Conservation (phyloP, 805 yeast species). For the Wickerhamiella alocasiicola region DNA sequence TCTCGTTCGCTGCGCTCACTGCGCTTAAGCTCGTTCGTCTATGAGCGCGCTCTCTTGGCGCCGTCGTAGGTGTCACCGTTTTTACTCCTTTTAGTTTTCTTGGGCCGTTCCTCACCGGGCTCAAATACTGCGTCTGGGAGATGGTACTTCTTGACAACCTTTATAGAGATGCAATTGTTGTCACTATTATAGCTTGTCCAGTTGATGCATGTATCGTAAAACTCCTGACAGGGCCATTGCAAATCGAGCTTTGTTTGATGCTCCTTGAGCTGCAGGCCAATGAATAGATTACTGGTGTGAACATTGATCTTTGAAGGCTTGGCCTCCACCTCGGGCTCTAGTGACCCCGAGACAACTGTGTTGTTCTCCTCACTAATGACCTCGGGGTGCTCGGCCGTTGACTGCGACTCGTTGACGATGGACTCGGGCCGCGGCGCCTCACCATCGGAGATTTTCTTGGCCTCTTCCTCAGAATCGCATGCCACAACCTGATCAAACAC, state of each 20-base stretch:
- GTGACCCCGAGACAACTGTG: slow-evolving; percentile 8
- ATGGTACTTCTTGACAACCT: slow-evolving; percentile 59
- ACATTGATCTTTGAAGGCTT: slow-evolving; percentile 27
- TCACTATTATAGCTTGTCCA: slow-evolving; percentile 58
- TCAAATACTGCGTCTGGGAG: slow-evolving; percentile 74
- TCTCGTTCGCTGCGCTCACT: no score
- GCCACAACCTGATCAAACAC: slow-evolving; percentile 47
- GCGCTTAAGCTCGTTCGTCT: no score
- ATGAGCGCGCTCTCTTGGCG: slow-evolving; percentile 2
- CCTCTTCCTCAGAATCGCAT: slow-evolving; percentile 42
- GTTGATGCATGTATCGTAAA: slow-evolving; percentile 63
- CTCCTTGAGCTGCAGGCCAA: slow-evolving; percentile 55
- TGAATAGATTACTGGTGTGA: slow-evolving; percentile 61
- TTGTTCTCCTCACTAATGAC: slow-evolving; percentile 4
- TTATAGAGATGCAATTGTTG: slow-evolving; percentile 47
- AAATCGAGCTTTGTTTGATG: slow-evolving; percentile 52
- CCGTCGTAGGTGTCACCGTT: slow-evolving; percentile 29
- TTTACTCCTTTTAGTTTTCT: slow-evolving; percentile 35
- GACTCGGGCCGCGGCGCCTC: slow-evolving; percentile 46
- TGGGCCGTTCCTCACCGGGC: slow-evolving; percentile 69
- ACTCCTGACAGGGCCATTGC: slow-evolving; percentile 82
- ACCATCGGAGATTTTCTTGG: slow-evolving; percentile 42
- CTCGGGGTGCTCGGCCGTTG: slow-evolving; percentile 7
- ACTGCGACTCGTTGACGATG: slow-evolving; percentile 6
- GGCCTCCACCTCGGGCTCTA: slow-evolving; percentile 18